A percentile compares a stretch with the other conserved stretches of the same genome.
Conservation (phyloP, 2,329 filamentous ascomycete genomes). For the Orbilia ellipsospora region DNA sequence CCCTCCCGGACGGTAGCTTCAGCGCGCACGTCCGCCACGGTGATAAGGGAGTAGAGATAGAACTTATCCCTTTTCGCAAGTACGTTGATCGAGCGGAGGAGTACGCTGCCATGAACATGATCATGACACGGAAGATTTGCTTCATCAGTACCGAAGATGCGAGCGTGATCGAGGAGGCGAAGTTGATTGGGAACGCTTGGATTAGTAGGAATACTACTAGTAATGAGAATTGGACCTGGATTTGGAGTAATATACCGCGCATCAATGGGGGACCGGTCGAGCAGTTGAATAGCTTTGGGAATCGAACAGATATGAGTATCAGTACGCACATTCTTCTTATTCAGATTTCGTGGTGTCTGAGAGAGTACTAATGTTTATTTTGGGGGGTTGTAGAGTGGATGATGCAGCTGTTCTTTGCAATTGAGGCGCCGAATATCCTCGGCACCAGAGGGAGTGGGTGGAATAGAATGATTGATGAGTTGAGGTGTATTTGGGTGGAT, state of each 20-base stretch:
- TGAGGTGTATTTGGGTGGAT: constrained; percentile 58
- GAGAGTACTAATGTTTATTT: not conserved
- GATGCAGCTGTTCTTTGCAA: constrained; percentile 57
- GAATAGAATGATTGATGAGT: constrained; percentile 58
- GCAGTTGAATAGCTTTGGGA: constrained; percentile 57
- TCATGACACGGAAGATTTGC: constrained; percentile 53
- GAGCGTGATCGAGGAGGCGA: constrained; percentile 54
- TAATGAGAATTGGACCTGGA: constrained; percentile 56
- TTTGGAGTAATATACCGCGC: constrained; percentile 57
- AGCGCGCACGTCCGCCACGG: constrained; percentile 58
- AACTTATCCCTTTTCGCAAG: constrained; percentile 53
- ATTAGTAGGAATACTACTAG: constrained; percentile 50
- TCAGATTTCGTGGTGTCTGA: not conserved
- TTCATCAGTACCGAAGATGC: constrained; percentile 57
- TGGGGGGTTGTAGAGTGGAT: constrained; percentile 37
- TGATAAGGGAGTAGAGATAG: constrained; percentile 57
- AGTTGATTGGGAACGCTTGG: constrained; percentile 47
- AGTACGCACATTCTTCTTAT: constrained; percentile 24
- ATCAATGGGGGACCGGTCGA: constrained; percentile 56
- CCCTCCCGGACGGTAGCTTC: constrained; percentile 56
- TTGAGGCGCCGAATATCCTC: constrained; percentile 56
- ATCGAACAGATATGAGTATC: constrained; percentile 59
- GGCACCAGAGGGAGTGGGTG: constrained; percentile 58
- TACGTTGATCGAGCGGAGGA: constrained; percentile 54
- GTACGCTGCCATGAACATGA: constrained; percentile 55